Conservation (phyloP, 768 basidiomycete species). For the Pulveroboletus sp. region DNA sequence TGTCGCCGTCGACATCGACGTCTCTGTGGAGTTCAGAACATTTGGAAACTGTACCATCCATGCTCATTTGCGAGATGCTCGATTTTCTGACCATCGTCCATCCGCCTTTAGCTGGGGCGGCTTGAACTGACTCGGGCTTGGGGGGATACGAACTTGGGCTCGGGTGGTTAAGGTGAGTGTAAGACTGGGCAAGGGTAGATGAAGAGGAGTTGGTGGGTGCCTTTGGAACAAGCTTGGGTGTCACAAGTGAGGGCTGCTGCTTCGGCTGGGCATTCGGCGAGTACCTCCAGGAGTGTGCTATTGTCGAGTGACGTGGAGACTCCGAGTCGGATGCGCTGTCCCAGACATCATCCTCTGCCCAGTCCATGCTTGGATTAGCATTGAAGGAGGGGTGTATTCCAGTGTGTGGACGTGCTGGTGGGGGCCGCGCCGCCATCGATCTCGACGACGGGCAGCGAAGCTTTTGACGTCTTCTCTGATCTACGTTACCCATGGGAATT, state of each 20-base stretch:
- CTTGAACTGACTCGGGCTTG: constrained; percentile 38
- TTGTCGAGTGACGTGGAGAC: constrained; percentile 52
- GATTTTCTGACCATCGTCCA: constrained; percentile 73
- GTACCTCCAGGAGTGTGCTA: constrained; percentile 43
- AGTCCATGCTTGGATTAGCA: constrained; percentile 50
- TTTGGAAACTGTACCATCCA: constrained; percentile 22
- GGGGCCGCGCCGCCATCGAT: constrained; percentile 53
- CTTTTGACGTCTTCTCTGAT: not conserved
- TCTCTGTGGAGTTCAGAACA: constrained; percentile 37
- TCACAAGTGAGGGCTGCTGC: constrained; percentile 29
- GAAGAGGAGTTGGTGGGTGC: constrained; percentile 48
- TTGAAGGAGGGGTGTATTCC: constrained; percentile 48
- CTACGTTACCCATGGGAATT: constrained; percentile 9
- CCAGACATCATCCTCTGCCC: constrained; percentile 88
- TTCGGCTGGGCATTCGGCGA: constrained; percentile 19
- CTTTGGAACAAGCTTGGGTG: constrained; percentile 55
- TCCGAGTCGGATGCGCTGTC: constrained; percentile 80
- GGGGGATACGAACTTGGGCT: constrained; percentile 73
- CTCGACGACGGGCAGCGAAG: constrained; percentile 17
- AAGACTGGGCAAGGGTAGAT: constrained; percentile 71
- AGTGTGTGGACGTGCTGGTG: constrained; percentile 70
- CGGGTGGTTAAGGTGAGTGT: constrained; percentile 73
- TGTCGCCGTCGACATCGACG: constrained; percentile 67
- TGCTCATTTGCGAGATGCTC: constrained; percentile 23
- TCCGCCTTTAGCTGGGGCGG: constrained; percentile 48